Conservation (phyloP, 768 basidiomycete genomes). For the Piloderma croceum region DNA sequence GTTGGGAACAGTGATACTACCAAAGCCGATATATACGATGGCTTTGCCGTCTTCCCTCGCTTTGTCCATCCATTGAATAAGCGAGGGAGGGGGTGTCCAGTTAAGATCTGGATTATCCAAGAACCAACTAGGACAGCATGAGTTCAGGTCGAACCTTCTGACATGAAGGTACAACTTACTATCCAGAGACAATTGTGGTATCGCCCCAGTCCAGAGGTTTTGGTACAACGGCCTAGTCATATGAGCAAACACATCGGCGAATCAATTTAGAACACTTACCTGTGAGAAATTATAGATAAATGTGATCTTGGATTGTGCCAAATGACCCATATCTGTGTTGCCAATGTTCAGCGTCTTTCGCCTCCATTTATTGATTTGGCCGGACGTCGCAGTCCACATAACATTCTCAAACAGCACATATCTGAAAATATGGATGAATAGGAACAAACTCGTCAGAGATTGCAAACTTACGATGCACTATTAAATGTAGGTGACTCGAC, state of each 20-base stretch:
- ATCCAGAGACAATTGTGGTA: constrained; percentile 49
- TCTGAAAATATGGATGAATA: constrained; percentile 18
- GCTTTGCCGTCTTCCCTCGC: constrained; percentile 51
- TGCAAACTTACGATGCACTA: constrained; percentile 40
- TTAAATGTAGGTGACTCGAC: constrained; percentile 62
- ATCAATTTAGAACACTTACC: constrained; percentile 21
- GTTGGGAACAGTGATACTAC: constrained; percentile 61
- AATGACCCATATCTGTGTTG: constrained; percentile 54
- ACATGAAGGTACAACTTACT: constrained; percentile 39
- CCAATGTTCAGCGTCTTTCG: constrained; percentile 42
- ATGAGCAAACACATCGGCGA: constrained; percentile 1
- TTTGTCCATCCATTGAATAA: constrained; percentile 50
- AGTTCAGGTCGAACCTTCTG: not conserved
- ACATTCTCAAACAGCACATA: constrained; percentile 63
- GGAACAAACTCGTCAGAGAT: not conserved
- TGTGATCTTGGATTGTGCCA: constrained; percentile 54
- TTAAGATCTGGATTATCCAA: constrained; percentile 51
- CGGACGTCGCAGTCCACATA: constrained; percentile 60
- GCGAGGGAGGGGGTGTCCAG: constrained; percentile 48
- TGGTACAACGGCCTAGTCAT: constrained; percentile 47
- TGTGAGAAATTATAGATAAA: constrained; percentile 68
- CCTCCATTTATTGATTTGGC: constrained; percentile 65
- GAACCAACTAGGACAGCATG: constrained; percentile 45
- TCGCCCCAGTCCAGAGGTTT: constrained; percentile 70
- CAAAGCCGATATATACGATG: constrained; percentile 69